Conservation (phyloP, 169 alveolate species). For the Besnoitia besnoiti region DNA sequence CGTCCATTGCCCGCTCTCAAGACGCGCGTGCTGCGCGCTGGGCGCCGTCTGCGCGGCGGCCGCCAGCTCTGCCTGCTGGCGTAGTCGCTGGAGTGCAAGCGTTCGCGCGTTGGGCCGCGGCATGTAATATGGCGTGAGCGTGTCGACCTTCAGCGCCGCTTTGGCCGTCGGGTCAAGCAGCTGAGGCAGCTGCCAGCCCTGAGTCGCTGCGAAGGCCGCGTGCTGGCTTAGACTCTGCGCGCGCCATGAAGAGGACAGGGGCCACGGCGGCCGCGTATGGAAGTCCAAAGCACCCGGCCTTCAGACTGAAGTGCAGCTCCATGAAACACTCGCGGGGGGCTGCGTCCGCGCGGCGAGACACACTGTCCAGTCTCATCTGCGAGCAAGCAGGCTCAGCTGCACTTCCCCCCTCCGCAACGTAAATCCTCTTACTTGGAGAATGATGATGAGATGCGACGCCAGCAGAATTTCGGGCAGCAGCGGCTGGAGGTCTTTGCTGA, state of each 20-base stretch:
- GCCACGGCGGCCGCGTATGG: no score
- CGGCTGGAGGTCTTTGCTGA: constrained; percentile 42
- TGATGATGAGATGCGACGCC: constrained; percentile 37
- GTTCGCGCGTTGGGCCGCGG: neutral
- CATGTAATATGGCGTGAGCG: constrained; percentile 46
- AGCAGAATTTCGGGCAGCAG: constrained; percentile 31
- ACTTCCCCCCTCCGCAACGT: no score
- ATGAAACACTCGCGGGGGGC: neutral
- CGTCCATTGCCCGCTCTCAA: neutral
- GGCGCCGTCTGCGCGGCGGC: neutral
- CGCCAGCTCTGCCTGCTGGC: neutral
- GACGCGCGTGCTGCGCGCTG: no score
- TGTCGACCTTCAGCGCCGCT: constrained; percentile 34
- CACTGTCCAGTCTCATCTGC: no score
- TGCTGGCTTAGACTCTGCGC: constrained; percentile 49
- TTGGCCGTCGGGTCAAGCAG: constrained; percentile 12
- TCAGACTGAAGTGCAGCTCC: neutral
- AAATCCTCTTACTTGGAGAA: constrained; percentile 45
- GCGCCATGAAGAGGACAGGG: neutral
- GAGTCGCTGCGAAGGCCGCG: constrained; percentile 21
- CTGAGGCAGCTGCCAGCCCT: constrained; percentile 41
- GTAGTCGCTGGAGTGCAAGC: neutral
- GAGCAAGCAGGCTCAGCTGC: no score
- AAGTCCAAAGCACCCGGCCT: neutral
- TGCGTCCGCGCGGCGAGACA: neutral